These are phyloP conservation scores for Fraxinus ornus DNA, from an alignment of 305 asterid species.

Conservation along the genomic window DNA sequence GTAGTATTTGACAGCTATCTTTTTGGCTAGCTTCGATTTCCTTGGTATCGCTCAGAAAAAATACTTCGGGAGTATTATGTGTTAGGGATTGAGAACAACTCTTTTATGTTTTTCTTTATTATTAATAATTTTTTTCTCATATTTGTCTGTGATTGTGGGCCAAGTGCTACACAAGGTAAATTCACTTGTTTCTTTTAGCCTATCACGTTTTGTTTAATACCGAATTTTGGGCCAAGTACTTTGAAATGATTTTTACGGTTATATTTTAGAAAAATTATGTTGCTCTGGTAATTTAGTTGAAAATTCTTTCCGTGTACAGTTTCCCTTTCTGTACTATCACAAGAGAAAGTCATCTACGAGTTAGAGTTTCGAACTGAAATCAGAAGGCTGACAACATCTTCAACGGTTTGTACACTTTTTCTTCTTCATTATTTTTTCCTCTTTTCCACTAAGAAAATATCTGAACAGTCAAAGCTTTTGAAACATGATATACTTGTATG, in stretches of 20 bases:
- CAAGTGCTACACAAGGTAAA: neutral
- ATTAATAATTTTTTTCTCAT: neutral
- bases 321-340: slow-evolving; percentile 33
- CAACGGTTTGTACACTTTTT: slow-evolving; percentile 35
- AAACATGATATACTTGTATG: neutral
- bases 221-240: neutral
- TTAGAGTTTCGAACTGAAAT: slow-evolving; percentile 39
- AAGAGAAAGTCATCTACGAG: slow-evolving; percentile 30
- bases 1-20: neutral
- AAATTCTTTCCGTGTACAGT: slow-evolving; percentile 33
- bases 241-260: neutral
- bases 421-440: neutral
- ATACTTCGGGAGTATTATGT: neutral
- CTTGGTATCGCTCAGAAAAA: neutral
- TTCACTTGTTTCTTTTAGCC: neutral
- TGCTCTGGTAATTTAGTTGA: slow-evolving; percentile 4
- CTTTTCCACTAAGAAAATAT: neutral
- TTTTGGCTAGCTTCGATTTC: neutral
- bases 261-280: neutral
- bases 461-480: neutral
- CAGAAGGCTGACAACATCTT: slow-evolving; percentile 47
- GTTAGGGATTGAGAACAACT: neutral
- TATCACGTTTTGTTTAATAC: neutral
- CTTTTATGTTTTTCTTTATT: neutral
- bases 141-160: neutral